These are phyloP conservation scores for Fusarium nygamai DNA, from an alignment of 2,329 filamentous ascomycete species.

Conservation along the genomic window DNA sequence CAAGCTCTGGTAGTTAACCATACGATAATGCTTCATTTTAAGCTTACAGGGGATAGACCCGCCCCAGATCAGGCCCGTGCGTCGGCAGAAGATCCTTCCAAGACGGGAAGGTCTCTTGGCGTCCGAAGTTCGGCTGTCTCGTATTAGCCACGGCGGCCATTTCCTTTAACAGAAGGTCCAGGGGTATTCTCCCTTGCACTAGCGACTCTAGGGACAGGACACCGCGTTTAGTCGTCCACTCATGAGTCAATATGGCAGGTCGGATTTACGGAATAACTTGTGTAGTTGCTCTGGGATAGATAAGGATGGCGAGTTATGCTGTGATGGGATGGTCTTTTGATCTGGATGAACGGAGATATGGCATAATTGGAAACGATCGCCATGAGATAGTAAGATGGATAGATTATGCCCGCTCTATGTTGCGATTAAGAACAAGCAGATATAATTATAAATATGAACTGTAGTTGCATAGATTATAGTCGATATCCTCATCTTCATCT, in stretches of 20 bases:
- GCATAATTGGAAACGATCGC: conserved; percentile 10
- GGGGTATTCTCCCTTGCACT: background rate
- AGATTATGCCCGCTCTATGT: background rate
- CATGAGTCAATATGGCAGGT: conserved; percentile 16
- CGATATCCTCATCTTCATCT: background rate
- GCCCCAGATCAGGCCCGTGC: background rate
- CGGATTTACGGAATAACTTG: background rate
- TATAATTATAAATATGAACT: conserved; percentile 1
- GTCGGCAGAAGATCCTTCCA: background rate
- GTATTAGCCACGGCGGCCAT: background rate
- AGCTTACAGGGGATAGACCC: background rate
- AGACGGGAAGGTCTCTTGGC: background rate
- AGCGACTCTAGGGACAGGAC: background rate
- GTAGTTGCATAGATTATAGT: background rate
- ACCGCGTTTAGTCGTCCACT: background rate
- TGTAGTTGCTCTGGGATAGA: background rate
- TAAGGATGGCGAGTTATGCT: background rate
- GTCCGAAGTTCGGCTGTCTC: conserved; percentile 1
- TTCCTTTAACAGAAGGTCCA: conserved; percentile 17
- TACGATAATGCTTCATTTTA: background rate
- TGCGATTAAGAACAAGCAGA: rapidly evolving
- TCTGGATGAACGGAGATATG: conserved; percentile 1
- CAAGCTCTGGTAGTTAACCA: background rate
- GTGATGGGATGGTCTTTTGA: conserved; percentile 9
- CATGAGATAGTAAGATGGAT: background rate